Conservation (phyloP, 192 early-diverging fungal genomes). For the Coemansia sp. region DNA sequence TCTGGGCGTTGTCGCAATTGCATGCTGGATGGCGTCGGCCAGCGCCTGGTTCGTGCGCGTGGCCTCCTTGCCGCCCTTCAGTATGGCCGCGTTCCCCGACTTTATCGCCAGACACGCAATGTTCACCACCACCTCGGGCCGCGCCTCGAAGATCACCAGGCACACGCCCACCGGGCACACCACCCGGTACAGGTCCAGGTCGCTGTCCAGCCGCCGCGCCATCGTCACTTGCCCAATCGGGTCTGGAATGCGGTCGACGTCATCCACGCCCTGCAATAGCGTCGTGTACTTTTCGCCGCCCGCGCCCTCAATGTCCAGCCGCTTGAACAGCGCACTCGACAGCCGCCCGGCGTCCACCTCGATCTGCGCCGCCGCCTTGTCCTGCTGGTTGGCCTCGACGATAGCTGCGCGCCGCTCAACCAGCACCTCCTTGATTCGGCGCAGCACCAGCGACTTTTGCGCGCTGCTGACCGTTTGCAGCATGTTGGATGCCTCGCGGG, state of each 20-base stretch:
- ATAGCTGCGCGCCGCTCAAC: slow-evolving; percentile 62
- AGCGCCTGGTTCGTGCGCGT: slow-evolving; percentile 73
- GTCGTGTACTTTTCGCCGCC: slow-evolving; percentile 79
- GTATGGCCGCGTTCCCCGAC: slow-evolving; percentile 94
- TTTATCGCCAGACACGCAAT: slow-evolving; percentile 94
- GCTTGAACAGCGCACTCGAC: slow-evolving; percentile 74
- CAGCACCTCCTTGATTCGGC: slow-evolving; percentile 65
- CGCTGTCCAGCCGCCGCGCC: slow-evolving; percentile 74
- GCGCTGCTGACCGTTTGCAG: slow-evolving; percentile 64
- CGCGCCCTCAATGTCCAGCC: slow-evolving; percentile 74
- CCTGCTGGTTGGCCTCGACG: slow-evolving; percentile 70
- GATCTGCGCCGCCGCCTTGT: slow-evolving; percentile 64
- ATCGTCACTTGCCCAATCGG: slow-evolving; percentile 78
- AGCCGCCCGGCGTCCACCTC: slow-evolving; percentile 72
- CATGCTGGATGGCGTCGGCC: slow-evolving; percentile 70
- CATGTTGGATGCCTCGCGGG: slow-evolving; percentile 68
- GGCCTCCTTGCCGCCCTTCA: slow-evolving; percentile 97
- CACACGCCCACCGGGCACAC: slow-evolving; percentile 91
- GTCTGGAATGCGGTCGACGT: slow-evolving; percentile 80
- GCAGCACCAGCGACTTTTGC: slow-evolving; percentile 76
- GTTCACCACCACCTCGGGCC: slow-evolving; percentile 98
- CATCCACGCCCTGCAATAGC: slow-evolving; percentile 83
- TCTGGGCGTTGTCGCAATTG: slow-evolving; percentile 56
- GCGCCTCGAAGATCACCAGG: slow-evolving; percentile 96
- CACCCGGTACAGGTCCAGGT: slow-evolving; percentile 86